These are phyloP conservation scores for Mucor plumbeus DNA, from an alignment of 371 early-diverging fungal genomes.

Conservation along the genomic window DNA sequence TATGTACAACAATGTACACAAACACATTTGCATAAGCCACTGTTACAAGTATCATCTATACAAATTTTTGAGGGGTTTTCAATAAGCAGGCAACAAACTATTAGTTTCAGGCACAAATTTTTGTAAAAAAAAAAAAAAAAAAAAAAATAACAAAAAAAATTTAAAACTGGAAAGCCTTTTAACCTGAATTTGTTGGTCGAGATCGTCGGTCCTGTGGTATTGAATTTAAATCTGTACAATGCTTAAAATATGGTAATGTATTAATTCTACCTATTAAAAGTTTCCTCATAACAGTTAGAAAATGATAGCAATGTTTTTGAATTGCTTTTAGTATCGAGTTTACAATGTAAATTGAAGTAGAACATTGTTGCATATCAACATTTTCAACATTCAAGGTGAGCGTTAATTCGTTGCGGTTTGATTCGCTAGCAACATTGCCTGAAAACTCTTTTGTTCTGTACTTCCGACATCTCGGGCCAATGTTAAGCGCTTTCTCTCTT, in stretches of 20 bases:
- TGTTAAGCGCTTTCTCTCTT: background rate
- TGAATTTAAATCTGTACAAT: background rate
- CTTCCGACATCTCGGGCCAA: conserved; percentile 15
- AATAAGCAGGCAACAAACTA: too few species aligned
- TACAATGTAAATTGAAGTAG: background rate
- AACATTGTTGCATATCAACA: background rate
- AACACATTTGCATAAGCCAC: background rate
- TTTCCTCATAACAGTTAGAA: conserved; percentile 11
- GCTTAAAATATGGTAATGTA: background rate
- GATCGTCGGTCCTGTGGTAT: background rate
- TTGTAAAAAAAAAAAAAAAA: too few species aligned
- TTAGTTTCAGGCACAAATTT: too few species aligned
- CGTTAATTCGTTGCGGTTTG: background rate
- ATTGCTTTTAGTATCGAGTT: background rate
- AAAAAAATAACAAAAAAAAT: background rate
- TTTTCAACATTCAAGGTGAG: conserved; percentile 4
- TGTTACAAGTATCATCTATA: background rate
- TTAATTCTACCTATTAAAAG: conserved; percentile 11
- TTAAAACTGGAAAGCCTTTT: background rate
- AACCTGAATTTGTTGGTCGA: background rate
- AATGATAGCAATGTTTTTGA: conserved; percentile 26
- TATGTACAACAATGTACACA: background rate
- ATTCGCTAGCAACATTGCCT: background rate
- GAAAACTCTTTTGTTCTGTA: background rate
- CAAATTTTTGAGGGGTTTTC: background rate